Conservation (phyloP, 2,329 filamentous ascomycete genomes). For the Epichloe gansuensis region DNA sequence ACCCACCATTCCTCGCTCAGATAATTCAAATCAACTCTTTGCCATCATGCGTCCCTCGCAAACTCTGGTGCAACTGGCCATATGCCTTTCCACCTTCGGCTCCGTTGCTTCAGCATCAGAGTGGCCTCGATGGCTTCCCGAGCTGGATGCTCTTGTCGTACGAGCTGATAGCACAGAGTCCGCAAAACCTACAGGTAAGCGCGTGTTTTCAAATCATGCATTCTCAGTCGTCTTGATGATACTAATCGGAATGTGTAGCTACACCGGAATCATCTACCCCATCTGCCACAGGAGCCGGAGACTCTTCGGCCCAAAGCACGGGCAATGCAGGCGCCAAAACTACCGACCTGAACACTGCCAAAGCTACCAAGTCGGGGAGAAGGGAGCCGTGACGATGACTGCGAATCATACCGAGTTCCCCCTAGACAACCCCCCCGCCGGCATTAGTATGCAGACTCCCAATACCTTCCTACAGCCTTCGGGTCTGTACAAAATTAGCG, state of each 20-base stretch:
- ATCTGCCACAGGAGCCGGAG: constrained; percentile 7
- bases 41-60: constrained; percentile 33
- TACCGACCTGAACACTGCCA: constrained; percentile 29
- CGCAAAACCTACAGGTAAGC: constrained; percentile 7
- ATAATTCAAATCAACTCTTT: not conserved
- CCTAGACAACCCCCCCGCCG: constrained; percentile 34
- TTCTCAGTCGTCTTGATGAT: not conserved
- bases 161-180: constrained; percentile 26
- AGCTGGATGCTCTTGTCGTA: constrained; percentile 38
- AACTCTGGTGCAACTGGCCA: constrained; percentile 33
- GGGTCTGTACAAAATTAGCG: constrained; percentile 46
- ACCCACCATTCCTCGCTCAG: not conserved
- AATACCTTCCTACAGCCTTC: constrained; percentile 28
- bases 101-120: constrained; percentile 38
- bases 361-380: constrained; percentile 12
- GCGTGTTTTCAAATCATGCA: not conserved
- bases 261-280: not conserved
- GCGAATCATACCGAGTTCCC: constrained; percentile 27
- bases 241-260: not conserved
- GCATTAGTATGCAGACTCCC: constrained; percentile 41
- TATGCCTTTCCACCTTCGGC: constrained; percentile 37
- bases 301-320: not conserved
- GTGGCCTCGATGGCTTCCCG: constrained; percentile 44
- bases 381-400: constrained; percentile 14
- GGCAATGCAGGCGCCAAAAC: constrained; percentile 15